Evolutionary conservation across 352 stramenopile species (phyloP).

Genomic region (Phytophthora sp.): DNA sequence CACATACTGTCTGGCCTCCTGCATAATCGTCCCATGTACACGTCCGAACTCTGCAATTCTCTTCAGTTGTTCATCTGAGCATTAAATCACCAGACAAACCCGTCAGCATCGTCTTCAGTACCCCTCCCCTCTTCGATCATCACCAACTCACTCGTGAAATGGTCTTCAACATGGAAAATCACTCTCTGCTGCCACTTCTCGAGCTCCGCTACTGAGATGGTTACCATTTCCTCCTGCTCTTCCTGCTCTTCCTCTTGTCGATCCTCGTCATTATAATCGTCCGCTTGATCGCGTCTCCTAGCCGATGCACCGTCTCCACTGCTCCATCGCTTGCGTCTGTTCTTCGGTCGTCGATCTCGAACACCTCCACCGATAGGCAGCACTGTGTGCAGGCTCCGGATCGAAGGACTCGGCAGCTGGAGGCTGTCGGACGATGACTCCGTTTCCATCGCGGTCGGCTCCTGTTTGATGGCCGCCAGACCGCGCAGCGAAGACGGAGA

Average conservation of each 20-base stretch:
- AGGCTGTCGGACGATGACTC: constrained; percentile 15
- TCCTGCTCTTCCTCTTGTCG: constrained; percentile 5
- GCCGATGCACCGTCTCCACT: constrained; percentile 20
- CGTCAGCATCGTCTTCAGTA: constrained; percentile 7
- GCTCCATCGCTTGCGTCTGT: constrained; percentile 29
- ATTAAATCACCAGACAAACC: background rate
- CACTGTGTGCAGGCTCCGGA: constrained; percentile 7
- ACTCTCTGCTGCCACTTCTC: constrained; percentile 68
- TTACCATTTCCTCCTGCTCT: constrained; percentile 39
- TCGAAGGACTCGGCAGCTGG: constrained; percentile 2
- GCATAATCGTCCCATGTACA: constrained; percentile 66
- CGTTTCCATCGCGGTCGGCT: constrained; percentile 19
- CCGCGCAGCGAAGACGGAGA: constrained; percentile 23
- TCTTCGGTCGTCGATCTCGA: constrained; percentile 4
- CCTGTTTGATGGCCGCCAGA: constrained; percentile 15
- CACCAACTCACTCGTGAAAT: constrained; percentile 65
- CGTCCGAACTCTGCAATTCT: constrained; percentile 80
- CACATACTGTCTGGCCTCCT: constrained; percentile 74
- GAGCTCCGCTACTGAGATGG: constrained; percentile 59
- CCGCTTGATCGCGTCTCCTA: constrained; percentile 1
- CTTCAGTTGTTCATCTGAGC: constrained; percentile 76
- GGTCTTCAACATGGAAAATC: constrained; percentile 65
- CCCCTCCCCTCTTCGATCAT: too few species aligned
- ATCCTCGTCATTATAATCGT: constrained; percentile 22
- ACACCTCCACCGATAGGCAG: constrained; percentile 12